Percentiles rank a stretch among this genome's conserved stretches.
Conservation (phyloP, 805 yeast species). For the Metschnikowia noctiluminum region DNA sequence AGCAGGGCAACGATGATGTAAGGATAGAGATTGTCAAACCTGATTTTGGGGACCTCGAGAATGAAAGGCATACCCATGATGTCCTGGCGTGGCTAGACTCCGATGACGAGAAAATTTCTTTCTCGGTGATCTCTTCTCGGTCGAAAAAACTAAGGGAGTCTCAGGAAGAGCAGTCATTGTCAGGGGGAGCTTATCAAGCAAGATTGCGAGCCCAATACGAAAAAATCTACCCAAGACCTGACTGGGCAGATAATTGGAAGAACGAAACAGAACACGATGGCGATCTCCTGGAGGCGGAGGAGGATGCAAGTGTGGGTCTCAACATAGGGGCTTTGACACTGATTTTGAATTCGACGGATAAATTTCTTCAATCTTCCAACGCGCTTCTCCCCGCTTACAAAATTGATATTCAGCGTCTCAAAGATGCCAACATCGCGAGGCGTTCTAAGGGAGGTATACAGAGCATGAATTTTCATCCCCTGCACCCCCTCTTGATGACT, state of each 20-base stretch:
- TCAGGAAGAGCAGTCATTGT: slow-evolving; percentile 49
- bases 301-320: slow-evolving; percentile 18
- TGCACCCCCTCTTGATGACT: slow-evolving; percentile 77
- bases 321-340: slow-evolving; percentile 31
- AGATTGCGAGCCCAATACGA: slow-evolving; percentile 72
- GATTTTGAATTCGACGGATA: slow-evolving; percentile 29
- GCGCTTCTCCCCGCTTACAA: slow-evolving; percentile 65
- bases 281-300: slow-evolving; percentile 24
- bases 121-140: slow-evolving; percentile 61
- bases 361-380: slow-evolving; percentile 42
- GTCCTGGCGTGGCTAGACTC: slow-evolving; percentile 73
- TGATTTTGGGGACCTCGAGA: slow-evolving; percentile 26
- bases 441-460: slow-evolving; percentile 81
- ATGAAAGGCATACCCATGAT: slow-evolving; percentile 31
- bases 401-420: slow-evolving; percentile 75
- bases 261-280: slow-evolving; percentile 35
- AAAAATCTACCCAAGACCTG: slow-evolving; percentile 76
- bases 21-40: slow-evolving; percentile 42
- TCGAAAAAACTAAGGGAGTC: slow-evolving; percentile 68
- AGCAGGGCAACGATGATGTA: slow-evolving; percentile 36
- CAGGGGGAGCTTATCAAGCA: slow-evolving; percentile 57
- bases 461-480: slow-evolving; percentile 78
- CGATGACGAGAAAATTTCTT: slow-evolving; percentile 73
- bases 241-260: slow-evolving; percentile 58
- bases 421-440: slow-evolving; percentile 77